Evolutionary conservation across 306 rosid genomes (phyloP), one percentile per base, ranked within the genome.

Genomic region (Chamaecrista fasciculata): DNA sequence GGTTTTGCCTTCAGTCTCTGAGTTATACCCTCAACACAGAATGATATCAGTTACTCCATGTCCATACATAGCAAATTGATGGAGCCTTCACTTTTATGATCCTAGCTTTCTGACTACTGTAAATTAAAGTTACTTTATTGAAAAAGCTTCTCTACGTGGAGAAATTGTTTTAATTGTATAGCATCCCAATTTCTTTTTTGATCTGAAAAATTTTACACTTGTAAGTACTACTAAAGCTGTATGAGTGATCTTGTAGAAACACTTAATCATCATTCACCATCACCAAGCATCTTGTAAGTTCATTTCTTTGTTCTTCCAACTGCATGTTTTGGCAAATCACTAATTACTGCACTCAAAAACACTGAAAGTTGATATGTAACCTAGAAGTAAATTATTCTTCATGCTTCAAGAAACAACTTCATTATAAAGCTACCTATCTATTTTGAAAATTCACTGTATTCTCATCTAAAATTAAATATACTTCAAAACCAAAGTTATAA

Each of bases 1-100:
- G 97, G 86, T 88, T 67, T 77, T 52, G 80, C 78, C 92, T 88
- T 91, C 95, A 91, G 95, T 72, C 92, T 86, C 88, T 84, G 79
- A 24, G 73, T 76, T 82, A 64, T 66, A 43, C 73, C 59, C 79
- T 69, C 73, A 26, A 47, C 78, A 76, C 25, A 49, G 65, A 53
- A 70, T 39, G 67, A 55, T 65, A 62, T 53, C 68, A 56, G 70
- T 68, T 58, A 49, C 26, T 67, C 66, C 74, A 40, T 79, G 90
- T 83, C 80, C 68, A 80, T 78, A 82, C 10, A 67, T 81, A 83
- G 86, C 47, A 70, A 73, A 80, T 72, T 76, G 88, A 55, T 46
- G 78, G 75, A 70, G 86, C 0, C 36, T 4, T 33, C 36, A 76
- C 64, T 49, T 69, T 49, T 57, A 47, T 37, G 72, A 39, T 36